Base-by-base conservation (phyloP, 2,329 filamentous ascomycete species). In the Diaporthe aspalathi region DNA sequence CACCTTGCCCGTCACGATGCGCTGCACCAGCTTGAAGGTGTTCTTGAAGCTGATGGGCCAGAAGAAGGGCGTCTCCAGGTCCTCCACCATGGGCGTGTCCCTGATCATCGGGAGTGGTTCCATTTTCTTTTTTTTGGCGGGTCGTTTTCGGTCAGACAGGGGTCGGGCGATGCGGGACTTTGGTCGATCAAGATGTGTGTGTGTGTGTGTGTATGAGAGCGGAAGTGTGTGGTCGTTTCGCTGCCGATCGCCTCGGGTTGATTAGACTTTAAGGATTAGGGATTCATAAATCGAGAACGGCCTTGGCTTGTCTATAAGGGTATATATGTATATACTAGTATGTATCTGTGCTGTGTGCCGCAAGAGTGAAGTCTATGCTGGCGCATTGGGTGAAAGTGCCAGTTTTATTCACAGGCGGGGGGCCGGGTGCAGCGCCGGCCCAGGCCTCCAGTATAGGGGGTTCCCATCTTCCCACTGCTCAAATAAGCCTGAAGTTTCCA, bases 1-100 rank as follows among this genome's bases (percentile, higher is more conserved):
- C 43, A 80, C 68, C 43, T 74, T 63, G 67, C 76, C 78, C 73
- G 75, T 71, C 27, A 74, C 74, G 70, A 79, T 73, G 62, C 77
- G 77, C 16, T 74, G 74, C 11, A 76, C 43, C 1, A 75, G 74
- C 27, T 72, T 75, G 71, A 75, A 78, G 14, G 74, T 70, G 35
- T 76, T 77, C n/a, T 74, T 73, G 47, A 65, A 73, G 63, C 49
- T 67, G 32, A 70, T 66, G 20, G 71, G 71, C 71, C 71, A 73
- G 71, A 71, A 73, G 38, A 71, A 43, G n/a, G 71, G 71, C 29
- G 68, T 68, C 32, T 63, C 63, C 2, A 73, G 71, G 43, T 73
- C 65, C 35, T 73, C 71, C 43, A 71, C 68, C 63, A 73, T 70
- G 5, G 68, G 65, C 8, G 47, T 47, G 32, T 53, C 56, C 9